Evolutionary conservation across 768 basidiomycete species (phyloP), one percentile per base, ranked within the genome.

Genomic region (Pilatotrama ljubarskyi): DNA sequence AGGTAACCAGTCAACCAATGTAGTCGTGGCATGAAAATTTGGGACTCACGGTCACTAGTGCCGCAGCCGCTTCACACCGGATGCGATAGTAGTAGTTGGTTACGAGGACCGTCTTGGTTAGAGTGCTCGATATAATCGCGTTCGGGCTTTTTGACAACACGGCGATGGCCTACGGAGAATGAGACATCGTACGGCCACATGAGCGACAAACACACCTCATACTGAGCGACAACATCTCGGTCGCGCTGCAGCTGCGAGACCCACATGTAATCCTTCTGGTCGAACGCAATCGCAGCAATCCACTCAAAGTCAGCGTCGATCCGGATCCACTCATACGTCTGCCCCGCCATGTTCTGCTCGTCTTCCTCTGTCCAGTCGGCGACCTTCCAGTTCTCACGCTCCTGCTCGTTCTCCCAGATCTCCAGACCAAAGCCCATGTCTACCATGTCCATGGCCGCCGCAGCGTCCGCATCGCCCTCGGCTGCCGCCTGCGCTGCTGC

Each of bases 251-350:
- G 77, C 71, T 98, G 97, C 40, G 89, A 93, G 20, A 96, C 91
- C 95, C 95, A 99, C 93, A 96, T 96, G 69, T 95, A 98, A 77
- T 95, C 95, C 42, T 93, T 93, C 76, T 98, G 94, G 51, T 95
- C 91, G 64, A 96, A 98, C 63, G 86, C 86, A 62, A 98, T 84
- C 38, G 82, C 82, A n/a, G 93, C 90, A 55, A 98, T 91, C 97
- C 97, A 99, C 76, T 99, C 97, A 72, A 97, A 95, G 71, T 99
- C 97, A 15, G 97, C 95, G 70, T 99, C 97, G 82, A 98, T 92
- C 63, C 97, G 81, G 59, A 99, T 98, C 96, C 96, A 99, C 75
- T 99, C 97, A 74, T 98, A 99, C 3, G 94, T 96, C 63, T 96
- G 95, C 17, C 92, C 92, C 38, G 90, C 87, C 93, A 98, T 96